Percentiles rank a stretch among this genome's conserved stretches.
Conservation (phyloP, 1,284 basidiomycete genomes). For the Bjerkandera adusta region DNA sequence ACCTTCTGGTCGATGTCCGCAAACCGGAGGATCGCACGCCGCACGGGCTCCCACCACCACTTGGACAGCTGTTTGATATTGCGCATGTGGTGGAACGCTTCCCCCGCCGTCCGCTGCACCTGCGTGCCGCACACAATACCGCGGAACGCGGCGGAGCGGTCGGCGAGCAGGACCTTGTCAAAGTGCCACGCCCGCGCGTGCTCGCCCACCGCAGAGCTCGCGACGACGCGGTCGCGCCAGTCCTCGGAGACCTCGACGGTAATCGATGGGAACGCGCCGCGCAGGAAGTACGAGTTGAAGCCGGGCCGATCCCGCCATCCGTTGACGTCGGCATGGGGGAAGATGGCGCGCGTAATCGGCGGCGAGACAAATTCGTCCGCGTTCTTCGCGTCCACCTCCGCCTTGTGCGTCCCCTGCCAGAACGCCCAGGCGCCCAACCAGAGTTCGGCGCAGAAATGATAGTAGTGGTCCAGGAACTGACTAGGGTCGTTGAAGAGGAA, state of each 20-base stretch:
- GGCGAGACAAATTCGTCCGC: slow-evolving; percentile 32
- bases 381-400: slow-evolving; percentile 21
- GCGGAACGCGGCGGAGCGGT: slow-evolving; percentile 73
- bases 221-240: slow-evolving; percentile 60
- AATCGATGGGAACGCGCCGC: slow-evolving; percentile 74
- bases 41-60: slow-evolving; percentile 73
- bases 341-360: slow-evolving; percentile 65
- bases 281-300: slow-evolving; percentile 72
- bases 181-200: slow-evolving; percentile 51
- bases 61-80: slow-evolving; percentile 30
- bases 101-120: slow-evolving; percentile 69
- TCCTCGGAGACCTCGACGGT: slow-evolving; percentile 66
- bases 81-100: slow-evolving; percentile 55
- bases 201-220: slow-evolving; percentile 38
- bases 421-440: slow-evolving; percentile 72
- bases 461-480: slow-evolving; percentile 79
- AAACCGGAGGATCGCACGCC: slow-evolving; percentile 59
- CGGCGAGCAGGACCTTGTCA: slow-evolving; percentile 61
- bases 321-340: slow-evolving; percentile 51
- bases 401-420: slow-evolving; percentile 54
- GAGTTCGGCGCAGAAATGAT: slow-evolving; percentile 80
- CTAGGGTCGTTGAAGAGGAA: slow-evolving; percentile 66
- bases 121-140: slow-evolving; percentile 56
- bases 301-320: slow-evolving; percentile 76
- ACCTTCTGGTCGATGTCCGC: slow-evolving; percentile 43